Base-by-base conservation (phyloP, 495 filamentous ascomycete species). In the Trichoderma orchidacearum region DNA sequence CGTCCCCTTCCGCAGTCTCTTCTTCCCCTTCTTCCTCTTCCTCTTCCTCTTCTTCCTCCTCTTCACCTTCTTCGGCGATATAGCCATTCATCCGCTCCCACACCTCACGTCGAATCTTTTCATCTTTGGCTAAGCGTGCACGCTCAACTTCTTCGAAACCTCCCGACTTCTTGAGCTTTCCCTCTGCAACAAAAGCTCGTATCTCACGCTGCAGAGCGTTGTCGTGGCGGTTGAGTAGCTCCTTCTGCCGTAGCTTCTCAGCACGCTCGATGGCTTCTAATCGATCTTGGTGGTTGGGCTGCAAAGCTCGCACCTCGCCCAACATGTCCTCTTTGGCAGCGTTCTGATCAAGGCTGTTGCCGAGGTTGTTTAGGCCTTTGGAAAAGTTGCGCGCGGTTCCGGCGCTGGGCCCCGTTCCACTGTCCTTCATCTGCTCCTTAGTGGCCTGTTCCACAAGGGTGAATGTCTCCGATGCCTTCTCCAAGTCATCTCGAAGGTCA, bases 201-300 rank as follows among this genome's bases (percentile, higher is more conserved):
- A 98, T 75, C 64, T 98, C 93, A 66, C 91, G 90, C 70, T 84
- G 87, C 65, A 98, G 88, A 23, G 88, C 85, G 55, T 87, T 89
- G 13, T 82, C 84, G 9, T 73, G 74, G 7, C 92, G 79, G 54
- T 70, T 81, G 70, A 92, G 90, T 0, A 98, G 76, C 64, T 97
- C 94, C 62, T 86, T 86, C 71, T 90, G 86, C 27, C 93, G 73
- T 12, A 87, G 75, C 72, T 88, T 91, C 72, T 98, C 93, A 1
- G 91, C 90, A 23, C 91, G 82, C 68, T 96, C 91, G 60, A 99
- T 99, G 9, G 93, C 93, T 70, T 96, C 94, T 0, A 97, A 71
- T 55, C 93, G 79, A 55, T 83, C 82, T 70, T 96, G 89, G 62
- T 99, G 93, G 61, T 99, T 96, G 1, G 94, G 94, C 64, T 92